phyloP scores from a whole-genome alignment of 805 yeast genomes.

The Starmerella etchellsii region DNA sequence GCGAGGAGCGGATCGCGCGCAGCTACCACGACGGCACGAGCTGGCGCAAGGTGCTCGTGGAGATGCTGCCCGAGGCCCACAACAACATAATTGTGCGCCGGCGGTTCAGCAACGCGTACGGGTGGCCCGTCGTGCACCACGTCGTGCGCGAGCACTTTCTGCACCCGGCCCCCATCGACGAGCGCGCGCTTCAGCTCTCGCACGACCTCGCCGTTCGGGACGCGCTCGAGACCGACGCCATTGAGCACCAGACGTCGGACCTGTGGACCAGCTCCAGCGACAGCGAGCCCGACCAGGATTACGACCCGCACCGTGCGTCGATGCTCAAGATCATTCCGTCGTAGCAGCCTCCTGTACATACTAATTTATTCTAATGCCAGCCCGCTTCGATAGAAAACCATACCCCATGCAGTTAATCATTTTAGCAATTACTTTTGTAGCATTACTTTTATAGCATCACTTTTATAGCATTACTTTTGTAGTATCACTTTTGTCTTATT shows the following conservation, averaged over 20 bases:
- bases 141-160: slow-evolving; percentile 53
- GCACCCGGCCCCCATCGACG: slow-evolving; percentile 2
- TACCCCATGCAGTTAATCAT: background rate
- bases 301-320: slow-evolving; percentile 13
- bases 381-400: background rate
- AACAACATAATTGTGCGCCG: slow-evolving; percentile 84
- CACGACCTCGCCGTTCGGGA: background rate
- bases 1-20: slow-evolving; percentile 75
- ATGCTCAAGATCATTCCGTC: slow-evolving; percentile 14
- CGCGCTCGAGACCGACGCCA: background rate
- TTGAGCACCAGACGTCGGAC: no score
- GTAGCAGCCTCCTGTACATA: no score
- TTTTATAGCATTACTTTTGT: no score
- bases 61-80: slow-evolving; percentile 84
- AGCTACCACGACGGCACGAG: slow-evolving; percentile 71
- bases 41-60: slow-evolving; percentile 87
- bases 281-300: slow-evolving; percentile 4
- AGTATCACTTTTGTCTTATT: no score
- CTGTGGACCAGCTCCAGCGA: slow-evolving; percentile 12
- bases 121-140: slow-evolving; percentile 88
- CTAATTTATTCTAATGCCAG: background rate
- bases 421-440: no score
- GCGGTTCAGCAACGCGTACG: slow-evolving; percentile 81
- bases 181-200: background rate
- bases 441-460: no score